These are phyloP conservation scores for Alternaria sp. DNA, from an alignment of 2,329 filamentous ascomycete species.

Conservation along the genomic window DNA sequence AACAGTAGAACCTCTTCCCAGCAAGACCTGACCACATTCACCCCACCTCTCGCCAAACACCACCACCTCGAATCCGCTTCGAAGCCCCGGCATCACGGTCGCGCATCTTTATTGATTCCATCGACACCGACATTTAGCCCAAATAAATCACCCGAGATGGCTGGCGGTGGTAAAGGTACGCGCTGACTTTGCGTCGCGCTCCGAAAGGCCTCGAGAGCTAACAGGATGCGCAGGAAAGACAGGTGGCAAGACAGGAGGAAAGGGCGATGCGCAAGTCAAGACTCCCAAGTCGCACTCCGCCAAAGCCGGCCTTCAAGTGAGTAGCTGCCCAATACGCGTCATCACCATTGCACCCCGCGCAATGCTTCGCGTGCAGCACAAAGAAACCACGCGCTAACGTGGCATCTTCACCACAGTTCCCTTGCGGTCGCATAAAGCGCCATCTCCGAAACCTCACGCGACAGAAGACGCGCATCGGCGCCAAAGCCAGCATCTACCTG, in stretches of 20 bases:
- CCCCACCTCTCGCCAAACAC: constrained; percentile 41
- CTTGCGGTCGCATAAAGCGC: constrained; percentile 99
- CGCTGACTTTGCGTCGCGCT: constrained; percentile 48
- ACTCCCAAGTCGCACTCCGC: constrained; percentile 92
- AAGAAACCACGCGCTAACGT: constrained; percentile 34
- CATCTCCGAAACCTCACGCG: constrained; percentile 99
- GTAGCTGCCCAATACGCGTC: constrained; percentile 48
- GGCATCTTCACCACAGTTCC: constrained; percentile 70
- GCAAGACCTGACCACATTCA: constrained; percentile 41
- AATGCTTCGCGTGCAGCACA: constrained; percentile 14
- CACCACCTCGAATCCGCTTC: constrained; percentile 36
- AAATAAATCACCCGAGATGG: constrained; percentile 56
- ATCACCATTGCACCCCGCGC: constrained; percentile 29
- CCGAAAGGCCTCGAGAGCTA: constrained; percentile 22
- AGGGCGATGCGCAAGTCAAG: constrained; percentile 79
- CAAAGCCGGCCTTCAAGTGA: constrained; percentile 93
- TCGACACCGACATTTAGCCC: constrained; percentile 27
- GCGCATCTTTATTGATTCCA: constrained; percentile 39
- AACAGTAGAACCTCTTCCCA: constrained; percentile 38
- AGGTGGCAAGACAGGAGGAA: constrained; percentile 89
- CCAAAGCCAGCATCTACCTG: constrained; percentile 97
- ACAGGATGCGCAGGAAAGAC: constrained; percentile 55
- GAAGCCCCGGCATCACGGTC: constrained; percentile 36
- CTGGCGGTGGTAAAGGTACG: constrained; percentile 89
- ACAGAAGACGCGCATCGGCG: constrained; percentile 99